Evolutionary conservation across 768 basidiomycete genomes (phyloP).

Genomic region (Clitopilus passeckerianus): DNA sequence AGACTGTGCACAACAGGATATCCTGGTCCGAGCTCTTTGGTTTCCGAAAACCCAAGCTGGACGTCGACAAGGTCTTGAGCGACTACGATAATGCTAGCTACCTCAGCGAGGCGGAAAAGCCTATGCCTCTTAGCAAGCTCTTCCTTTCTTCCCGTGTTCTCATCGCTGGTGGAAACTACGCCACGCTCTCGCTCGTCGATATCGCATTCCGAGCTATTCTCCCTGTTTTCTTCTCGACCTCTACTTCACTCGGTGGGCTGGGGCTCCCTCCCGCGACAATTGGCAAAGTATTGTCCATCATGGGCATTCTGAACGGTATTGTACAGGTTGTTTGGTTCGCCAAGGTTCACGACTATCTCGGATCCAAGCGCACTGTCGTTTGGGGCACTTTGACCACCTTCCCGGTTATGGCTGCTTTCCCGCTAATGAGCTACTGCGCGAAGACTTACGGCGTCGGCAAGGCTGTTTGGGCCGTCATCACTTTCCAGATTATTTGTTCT

Average conservation of each 20-base stretch:
- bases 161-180: slow-evolving; percentile 61
- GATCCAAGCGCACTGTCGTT: slow-evolving; percentile 56
- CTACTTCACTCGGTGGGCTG: slow-evolving; percentile 60
- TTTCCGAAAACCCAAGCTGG: slow-evolving; percentile 11
- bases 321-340: slow-evolving; percentile 67
- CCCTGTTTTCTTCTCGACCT: slow-evolving; percentile 67
- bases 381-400: slow-evolving; percentile 42
- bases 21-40: slow-evolving; percentile 17
- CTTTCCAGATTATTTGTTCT: slow-evolving; percentile 39
- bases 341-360: slow-evolving; percentile 48
- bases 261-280: slow-evolving; percentile 59
- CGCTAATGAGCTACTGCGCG: slow-evolving; percentile 52
- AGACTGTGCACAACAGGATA: slow-evolving; percentile 29
- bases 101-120: slow-evolving; percentile 1
- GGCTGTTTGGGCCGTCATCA: slow-evolving; percentile 44
- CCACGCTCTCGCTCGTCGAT: slow-evolving; percentile 55
- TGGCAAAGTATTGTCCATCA: slow-evolving; percentile 54
- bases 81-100: slow-evolving; percentile 1
- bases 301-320: slow-evolving; percentile 56
- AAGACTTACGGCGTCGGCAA: slow-evolving; percentile 36
- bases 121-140: slow-evolving; percentile 20
- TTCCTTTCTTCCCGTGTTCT: slow-evolving; percentile 51
- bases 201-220: slow-evolving; percentile 60
- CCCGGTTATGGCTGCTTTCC: slow-evolving; percentile 52
- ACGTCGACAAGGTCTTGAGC: neutral